Percentiles rank a stretch among this genome's conserved stretches.
Evolutionary conservation across 345 rosid genomes (phyloP).

Genomic region (Eucalyptus cloeziana): DNA sequence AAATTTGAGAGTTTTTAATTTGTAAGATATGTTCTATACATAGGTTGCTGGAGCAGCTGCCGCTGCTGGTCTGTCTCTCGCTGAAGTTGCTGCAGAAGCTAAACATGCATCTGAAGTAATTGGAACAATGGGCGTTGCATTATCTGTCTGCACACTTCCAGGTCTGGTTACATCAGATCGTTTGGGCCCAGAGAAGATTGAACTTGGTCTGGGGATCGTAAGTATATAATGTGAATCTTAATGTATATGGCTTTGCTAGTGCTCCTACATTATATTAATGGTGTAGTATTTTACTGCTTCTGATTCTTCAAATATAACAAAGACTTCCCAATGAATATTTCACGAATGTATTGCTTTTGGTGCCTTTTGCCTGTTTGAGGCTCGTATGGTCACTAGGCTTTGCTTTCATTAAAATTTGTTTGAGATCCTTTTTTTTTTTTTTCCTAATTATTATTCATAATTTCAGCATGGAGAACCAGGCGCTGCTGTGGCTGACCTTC

Average conservation of each 20-base stretch:
- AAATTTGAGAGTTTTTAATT: not conserved
- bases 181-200: constrained; percentile 86
- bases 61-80: constrained; percentile 72
- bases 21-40: constrained; percentile 1
- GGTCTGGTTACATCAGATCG: constrained; percentile 89
- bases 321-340: not conserved
- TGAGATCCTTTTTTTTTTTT: not conserved
- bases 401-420: not conserved
- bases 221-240: constrained; percentile 6
- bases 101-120: constrained; percentile 74
- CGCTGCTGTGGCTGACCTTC: constrained; percentile 90
- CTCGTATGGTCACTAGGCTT: not conserved
- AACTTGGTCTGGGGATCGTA: constrained; percentile 98
- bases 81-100: constrained; percentile 81
- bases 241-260: not conserved
- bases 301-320: not conserved
- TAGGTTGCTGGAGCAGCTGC: constrained; percentile 99
- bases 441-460: not conserved
- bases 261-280: not conserved
- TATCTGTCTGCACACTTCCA: constrained; percentile 87
- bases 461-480: constrained; percentile 96
- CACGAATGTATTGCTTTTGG: not conserved
- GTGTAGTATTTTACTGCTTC: not conserved
- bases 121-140: constrained; percentile 96
- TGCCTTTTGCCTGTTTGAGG: not conserved